Percentiles rank a stretch among this genome's conserved stretches.
Evolutionary conservation across 2,329 filamentous ascomycete genomes (phyloP).

Genomic region (Aspergillus versicolor): DNA sequence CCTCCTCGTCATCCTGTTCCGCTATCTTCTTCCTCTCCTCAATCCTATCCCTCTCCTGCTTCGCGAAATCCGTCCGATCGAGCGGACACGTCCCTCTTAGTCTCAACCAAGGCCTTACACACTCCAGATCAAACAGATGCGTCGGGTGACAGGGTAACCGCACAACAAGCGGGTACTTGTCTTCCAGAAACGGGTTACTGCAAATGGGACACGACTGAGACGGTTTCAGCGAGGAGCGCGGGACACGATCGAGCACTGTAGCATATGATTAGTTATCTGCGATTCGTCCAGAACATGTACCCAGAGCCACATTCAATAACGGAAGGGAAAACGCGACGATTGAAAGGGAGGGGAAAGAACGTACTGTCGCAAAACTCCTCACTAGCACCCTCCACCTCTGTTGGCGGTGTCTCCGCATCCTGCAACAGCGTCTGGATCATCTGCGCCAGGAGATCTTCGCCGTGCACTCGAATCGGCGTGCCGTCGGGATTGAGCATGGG

Average conservation of each 20-base stretch:
- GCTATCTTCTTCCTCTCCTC: constrained; percentile 48
- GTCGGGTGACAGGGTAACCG: constrained; percentile 60
- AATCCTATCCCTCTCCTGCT: constrained; percentile 53
- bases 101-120: constrained; percentile 64
- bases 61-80: constrained; percentile 59
- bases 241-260: constrained; percentile 57
- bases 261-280: background rate
- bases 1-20: constrained; percentile 45
- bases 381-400: constrained; percentile 60
- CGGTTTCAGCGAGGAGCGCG: constrained; percentile 54
- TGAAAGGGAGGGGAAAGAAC: constrained; percentile 10
- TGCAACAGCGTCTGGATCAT: constrained; percentile 58
- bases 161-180: constrained; percentile 63
- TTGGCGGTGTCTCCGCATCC: constrained; percentile 59
- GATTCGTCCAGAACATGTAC: background rate
- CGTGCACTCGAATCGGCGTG: constrained; percentile 18
- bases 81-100: constrained; percentile 64
- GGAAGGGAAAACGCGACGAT: background rate
- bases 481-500: constrained; percentile 1
- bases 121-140: constrained; percentile 65
- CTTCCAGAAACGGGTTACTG: constrained; percentile 61
- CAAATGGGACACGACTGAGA: constrained; percentile 61
- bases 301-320: background rate
- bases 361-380: constrained; percentile 59
- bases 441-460: constrained; percentile 49